Conservation (phyloP, 768 basidiomycete species). For the Lactarius sanguifluus region DNA sequence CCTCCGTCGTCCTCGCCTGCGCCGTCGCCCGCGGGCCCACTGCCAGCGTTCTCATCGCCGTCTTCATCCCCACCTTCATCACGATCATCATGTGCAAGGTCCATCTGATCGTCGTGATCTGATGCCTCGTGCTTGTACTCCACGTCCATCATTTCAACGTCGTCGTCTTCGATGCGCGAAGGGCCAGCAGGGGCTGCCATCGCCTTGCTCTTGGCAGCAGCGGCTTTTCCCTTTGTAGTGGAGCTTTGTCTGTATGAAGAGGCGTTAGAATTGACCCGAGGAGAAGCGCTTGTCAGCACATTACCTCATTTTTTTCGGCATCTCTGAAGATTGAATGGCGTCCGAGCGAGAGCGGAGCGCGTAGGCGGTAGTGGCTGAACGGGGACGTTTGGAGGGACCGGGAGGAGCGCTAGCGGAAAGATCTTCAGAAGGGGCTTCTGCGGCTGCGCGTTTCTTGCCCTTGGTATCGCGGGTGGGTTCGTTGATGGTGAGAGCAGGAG, state of each 20-base stretch:
- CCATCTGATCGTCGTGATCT: constrained; percentile 49
- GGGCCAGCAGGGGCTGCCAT: constrained; percentile 60
- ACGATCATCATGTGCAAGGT: constrained; percentile 47
- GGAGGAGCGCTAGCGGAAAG: constrained; percentile 44
- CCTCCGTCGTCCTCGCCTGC: constrained; percentile 38
- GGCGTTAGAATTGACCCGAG: constrained; percentile 6
- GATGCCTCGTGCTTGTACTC: constrained; percentile 50
- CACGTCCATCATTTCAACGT: constrained; percentile 74
- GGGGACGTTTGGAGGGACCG: constrained; percentile 61
- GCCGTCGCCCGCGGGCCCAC: constrained; percentile 35
- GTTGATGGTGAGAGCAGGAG: constrained; percentile 61
- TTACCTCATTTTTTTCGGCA: constrained; percentile 79
- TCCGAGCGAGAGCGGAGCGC: constrained; percentile 63
- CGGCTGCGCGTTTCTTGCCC: constrained; percentile 90
- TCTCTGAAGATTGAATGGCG: constrained; percentile 46
- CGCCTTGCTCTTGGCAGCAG: constrained; percentile 52
- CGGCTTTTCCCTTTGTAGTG: constrained; percentile 38
- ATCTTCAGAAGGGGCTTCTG: constrained; percentile 67
- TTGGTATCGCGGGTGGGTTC: constrained; percentile 75
- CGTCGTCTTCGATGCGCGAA: constrained; percentile 65
- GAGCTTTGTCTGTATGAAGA: constrained; percentile 47
- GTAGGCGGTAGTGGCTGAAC: constrained; percentile 53
- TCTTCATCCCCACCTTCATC: constrained; percentile 51
- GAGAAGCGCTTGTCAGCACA: neutral
- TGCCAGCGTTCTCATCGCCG: constrained; percentile 44